Conservation (phyloP, 129 eudicot genomes). For the Cynara cardunculus region DNA sequence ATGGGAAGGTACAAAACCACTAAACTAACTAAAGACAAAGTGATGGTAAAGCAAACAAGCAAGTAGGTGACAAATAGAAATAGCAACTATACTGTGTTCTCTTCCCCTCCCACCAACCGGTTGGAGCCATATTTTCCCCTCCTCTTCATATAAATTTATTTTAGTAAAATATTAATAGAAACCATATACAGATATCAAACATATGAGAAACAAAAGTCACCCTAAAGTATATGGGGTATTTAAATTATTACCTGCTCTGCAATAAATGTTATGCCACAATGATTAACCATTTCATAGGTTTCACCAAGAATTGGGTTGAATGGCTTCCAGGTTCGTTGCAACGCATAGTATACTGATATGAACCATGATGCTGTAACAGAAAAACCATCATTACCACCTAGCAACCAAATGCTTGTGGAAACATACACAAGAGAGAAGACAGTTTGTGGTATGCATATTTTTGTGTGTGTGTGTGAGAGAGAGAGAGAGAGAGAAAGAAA, state of each 20-base stretch:
- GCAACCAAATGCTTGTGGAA: background rate
- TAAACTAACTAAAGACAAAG: background rate
- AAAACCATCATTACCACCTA: conserved; percentile 9
- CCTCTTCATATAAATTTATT: no score
- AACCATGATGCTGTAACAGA: conserved; percentile 71
- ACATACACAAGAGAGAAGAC: background rate
- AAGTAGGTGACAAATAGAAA: background rate
- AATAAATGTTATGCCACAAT: conserved; percentile 75
- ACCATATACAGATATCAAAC: background rate
- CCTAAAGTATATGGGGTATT: background rate
- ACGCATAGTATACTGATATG: conserved; percentile 76
- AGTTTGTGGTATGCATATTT: background rate
- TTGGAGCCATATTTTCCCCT: no score
- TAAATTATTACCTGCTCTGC: conserved; percentile 69
- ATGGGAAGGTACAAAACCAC: background rate
- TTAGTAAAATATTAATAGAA: background rate
- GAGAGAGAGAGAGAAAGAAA: background rate
- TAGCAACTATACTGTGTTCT: no score
- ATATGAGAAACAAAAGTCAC: background rate
- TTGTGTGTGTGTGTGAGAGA: no score
- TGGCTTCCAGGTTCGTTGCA: conserved; percentile 94
- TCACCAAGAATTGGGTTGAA: conserved; percentile 98
- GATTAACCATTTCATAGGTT: conserved; percentile 90
- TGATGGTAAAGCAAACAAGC: background rate
- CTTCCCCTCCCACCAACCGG: no score